phyloP scores from a whole-genome alignment of 164 flowering plant species.

The Cinnamomum micranthum region DNA sequence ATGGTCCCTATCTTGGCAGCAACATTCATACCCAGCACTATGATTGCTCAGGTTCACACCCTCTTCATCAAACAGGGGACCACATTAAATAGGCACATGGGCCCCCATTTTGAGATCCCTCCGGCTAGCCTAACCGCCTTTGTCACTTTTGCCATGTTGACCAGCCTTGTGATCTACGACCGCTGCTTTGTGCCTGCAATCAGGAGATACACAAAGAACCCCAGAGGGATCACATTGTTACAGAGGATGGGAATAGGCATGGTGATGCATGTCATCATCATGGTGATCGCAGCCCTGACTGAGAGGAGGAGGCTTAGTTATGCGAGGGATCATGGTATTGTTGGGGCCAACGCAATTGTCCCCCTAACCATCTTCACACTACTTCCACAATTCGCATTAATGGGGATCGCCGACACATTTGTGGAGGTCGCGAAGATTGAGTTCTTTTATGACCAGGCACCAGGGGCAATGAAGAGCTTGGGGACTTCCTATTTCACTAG shows the following conservation, averaged over 20 bases:
- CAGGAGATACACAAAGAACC: slow-evolving; percentile 44
- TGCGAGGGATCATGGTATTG: slow-evolving; percentile 30
- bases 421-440: slow-evolving; percentile 58
- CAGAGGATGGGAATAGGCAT: slow-evolving; percentile 66
- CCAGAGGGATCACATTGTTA: slow-evolving; percentile 62
- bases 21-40: slow-evolving; percentile 45
- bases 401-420: slow-evolving; percentile 53
- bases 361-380: slow-evolving; percentile 50
- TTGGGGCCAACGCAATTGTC: slow-evolving; percentile 13
- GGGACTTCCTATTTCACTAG: slow-evolving; percentile 55
- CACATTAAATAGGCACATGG: slow-evolving; percentile 33
- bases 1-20: slow-evolving; percentile 55
- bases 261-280: slow-evolving; percentile 40
- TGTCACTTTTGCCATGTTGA: slow-evolving; percentile 47
- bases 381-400: slow-evolving; percentile 51
- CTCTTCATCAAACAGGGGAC: slow-evolving; percentile 62
- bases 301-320: slow-evolving; percentile 46
- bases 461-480: slow-evolving; percentile 59
- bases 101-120: slow-evolving; percentile 43
- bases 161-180: slow-evolving; percentile 49
- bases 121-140: slow-evolving; percentile 43
- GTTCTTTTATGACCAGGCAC: slow-evolving; percentile 72
- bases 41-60: slow-evolving; percentile 41
- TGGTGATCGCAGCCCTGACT: slow-evolving; percentile 35
- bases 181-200: slow-evolving; percentile 38